Conservation (phyloP, 1,139 yeast genomes). For the Blastobotrys serpentis region DNA sequence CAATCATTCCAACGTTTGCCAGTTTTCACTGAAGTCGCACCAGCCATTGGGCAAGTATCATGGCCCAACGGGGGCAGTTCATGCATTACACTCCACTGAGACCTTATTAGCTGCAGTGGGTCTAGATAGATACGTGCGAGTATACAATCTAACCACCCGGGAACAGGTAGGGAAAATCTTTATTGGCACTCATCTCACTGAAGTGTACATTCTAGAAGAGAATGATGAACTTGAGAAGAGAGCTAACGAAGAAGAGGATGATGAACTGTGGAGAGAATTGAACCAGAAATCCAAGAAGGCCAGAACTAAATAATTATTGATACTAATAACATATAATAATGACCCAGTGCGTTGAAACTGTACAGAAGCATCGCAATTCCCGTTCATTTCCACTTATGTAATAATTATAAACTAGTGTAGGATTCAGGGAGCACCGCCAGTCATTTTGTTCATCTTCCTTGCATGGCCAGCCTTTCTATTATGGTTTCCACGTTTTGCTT, state of each 20-base stretch:
- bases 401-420: no score
- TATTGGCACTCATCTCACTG: constrained; percentile 69
- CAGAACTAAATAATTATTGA: constrained; percentile 32
- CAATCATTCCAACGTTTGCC: constrained; percentile 27
- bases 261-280: constrained; percentile 35
- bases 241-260: constrained; percentile 31
- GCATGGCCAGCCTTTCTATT: constrained; percentile 62
- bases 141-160: constrained; percentile 60
- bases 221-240: constrained; percentile 24
- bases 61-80: constrained; percentile 35
- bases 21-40: constrained; percentile 21
- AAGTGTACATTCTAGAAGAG: constrained; percentile 48
- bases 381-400: neutral
- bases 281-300: constrained; percentile 31
- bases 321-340: neutral
- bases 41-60: constrained; percentile 28
- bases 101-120: constrained; percentile 63
- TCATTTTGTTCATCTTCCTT: constrained; percentile 43
- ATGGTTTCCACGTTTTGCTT: constrained; percentile 60
- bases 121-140: constrained; percentile 79
- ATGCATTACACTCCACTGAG: constrained; percentile 24
- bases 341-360: no score
- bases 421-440: neutral
- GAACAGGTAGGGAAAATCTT: constrained; percentile 68
- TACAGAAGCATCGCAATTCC: no score